Conservation (phyloP, 116 monocot genomes). For the Dioscorea cayenensis region DNA sequence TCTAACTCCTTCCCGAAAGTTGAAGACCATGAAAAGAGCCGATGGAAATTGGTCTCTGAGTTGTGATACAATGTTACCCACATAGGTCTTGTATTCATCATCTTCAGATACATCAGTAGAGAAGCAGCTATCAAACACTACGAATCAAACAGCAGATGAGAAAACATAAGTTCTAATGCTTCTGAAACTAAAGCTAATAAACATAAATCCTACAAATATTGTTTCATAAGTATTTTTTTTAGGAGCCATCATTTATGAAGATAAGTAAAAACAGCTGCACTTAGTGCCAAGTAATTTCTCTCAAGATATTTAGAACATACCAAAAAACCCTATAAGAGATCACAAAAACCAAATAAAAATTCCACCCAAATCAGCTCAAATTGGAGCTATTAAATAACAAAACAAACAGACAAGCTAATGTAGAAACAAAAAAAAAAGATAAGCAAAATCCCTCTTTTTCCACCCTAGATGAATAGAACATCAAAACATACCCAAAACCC, state of each 20-base stretch:
- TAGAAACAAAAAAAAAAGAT: neutral
- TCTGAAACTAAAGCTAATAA: neutral
- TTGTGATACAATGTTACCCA: slow-evolving; percentile 49
- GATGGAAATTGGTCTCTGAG: slow-evolving; percentile 61
- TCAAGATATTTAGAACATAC: neutral
- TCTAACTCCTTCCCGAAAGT: slow-evolving; percentile 50
- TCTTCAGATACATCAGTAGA: slow-evolving; percentile 62
- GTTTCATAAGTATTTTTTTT: neutral
- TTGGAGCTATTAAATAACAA: neutral
- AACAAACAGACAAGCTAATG: neutral
- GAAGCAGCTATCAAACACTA: slow-evolving; percentile 86
- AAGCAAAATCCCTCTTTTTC: no score
- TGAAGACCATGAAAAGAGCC: slow-evolving; percentile 80
- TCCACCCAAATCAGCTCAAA: neutral
- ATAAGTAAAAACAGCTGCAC: neutral
- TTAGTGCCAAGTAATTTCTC: neutral
- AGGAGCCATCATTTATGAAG: neutral
- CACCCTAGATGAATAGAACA: no score
- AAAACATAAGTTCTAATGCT: neutral
- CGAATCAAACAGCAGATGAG: neutral
- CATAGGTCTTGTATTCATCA: slow-evolving; percentile 47
- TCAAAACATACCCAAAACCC: no score
- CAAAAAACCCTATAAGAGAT: neutral
- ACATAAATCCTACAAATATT: neutral
- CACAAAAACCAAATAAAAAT: neutral